Conservation (phyloP, 179 eudicot species). For the Pouteria campechiana region DNA sequence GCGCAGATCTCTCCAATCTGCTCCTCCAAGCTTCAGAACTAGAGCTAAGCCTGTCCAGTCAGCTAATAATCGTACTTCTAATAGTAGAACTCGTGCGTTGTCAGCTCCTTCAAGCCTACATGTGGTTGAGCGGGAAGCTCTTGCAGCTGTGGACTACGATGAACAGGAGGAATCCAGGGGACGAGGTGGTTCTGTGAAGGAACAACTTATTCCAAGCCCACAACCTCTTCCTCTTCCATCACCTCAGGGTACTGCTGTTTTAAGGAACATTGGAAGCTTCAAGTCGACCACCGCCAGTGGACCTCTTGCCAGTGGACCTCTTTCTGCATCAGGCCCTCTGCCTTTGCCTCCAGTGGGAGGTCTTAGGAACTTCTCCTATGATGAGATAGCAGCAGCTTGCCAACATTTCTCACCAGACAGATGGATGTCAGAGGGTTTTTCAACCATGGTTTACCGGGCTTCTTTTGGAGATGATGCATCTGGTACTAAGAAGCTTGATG, state of each 20-base stretch:
- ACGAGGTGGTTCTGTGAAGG: slow-evolving; percentile 33
- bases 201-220: slow-evolving; percentile 56
- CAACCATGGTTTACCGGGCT: slow-evolving; percentile 60
- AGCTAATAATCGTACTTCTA: slow-evolving; percentile 12
- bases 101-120: slow-evolving; percentile 83
- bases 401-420: slow-evolving; percentile 71
- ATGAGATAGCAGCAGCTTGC: slow-evolving; percentile 71
- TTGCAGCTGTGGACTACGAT: slow-evolving; percentile 43
- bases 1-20: slow-evolving; percentile 63
- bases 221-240: slow-evolving; percentile 96
- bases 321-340: slow-evolving; percentile 36
- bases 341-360: slow-evolving; percentile 41
- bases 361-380: slow-evolving; percentile 46
- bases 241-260: slow-evolving; percentile 33
- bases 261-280: slow-evolving; percentile 54
- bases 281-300: slow-evolving; percentile 50
- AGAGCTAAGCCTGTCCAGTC: slow-evolving; percentile 41
- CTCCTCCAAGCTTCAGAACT: slow-evolving; percentile 76
- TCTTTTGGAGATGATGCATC: slow-evolving; percentile 47
- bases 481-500: slow-evolving; percentile 51
- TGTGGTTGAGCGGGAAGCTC: slow-evolving; percentile 50
- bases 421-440: slow-evolving; percentile 70
- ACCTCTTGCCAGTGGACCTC: slow-evolving; percentile 64
- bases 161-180: slow-evolving; percentile 46
- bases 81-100: slow-evolving; percentile 48